phyloP scores from a whole-genome alignment of 768 basidiomycete genomes.

The Cubamyces lactineus region DNA sequence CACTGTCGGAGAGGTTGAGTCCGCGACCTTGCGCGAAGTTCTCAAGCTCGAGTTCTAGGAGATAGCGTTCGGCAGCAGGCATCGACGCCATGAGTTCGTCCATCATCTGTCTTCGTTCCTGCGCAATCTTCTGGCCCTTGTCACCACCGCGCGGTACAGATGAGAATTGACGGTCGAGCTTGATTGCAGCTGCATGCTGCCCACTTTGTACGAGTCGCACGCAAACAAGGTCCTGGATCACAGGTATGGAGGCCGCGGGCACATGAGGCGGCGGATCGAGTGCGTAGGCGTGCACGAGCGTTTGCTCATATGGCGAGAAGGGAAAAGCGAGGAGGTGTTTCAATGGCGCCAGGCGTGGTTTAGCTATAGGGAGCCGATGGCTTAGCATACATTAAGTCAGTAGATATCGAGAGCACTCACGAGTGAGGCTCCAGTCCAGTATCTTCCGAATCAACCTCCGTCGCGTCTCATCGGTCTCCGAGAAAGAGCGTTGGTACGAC shows the following conservation, averaged over 20 bases:
- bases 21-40: constrained; percentile 30
- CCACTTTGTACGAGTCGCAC: constrained; percentile 77
- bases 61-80: constrained; percentile 61
- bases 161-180: constrained; percentile 66
- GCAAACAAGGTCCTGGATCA: constrained; percentile 78
- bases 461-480: constrained; percentile 57
- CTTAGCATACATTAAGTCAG: background rate
- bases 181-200: constrained; percentile 71
- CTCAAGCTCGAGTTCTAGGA: constrained; percentile 65
- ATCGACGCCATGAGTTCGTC: constrained; percentile 68
- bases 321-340: constrained; percentile 67
- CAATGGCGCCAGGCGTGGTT: constrained; percentile 59
- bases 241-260: constrained; percentile 51
- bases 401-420: constrained; percentile 47
- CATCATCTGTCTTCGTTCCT: constrained; percentile 70
- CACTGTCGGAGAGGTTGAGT: constrained; percentile 10
- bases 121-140: constrained; percentile 39
- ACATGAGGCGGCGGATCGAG: constrained; percentile 55
- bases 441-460: constrained; percentile 59
- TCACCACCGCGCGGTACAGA: constrained; percentile 36
- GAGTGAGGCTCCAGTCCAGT: constrained; percentile 68
- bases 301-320: constrained; percentile 66
- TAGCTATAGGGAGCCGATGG: constrained; percentile 43
- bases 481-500: constrained; percentile 73
- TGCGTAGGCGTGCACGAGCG: constrained; percentile 58